phyloP scores from a whole-genome alignment of 306 rosid species.

The Gastrolobium villosum region DNA sequence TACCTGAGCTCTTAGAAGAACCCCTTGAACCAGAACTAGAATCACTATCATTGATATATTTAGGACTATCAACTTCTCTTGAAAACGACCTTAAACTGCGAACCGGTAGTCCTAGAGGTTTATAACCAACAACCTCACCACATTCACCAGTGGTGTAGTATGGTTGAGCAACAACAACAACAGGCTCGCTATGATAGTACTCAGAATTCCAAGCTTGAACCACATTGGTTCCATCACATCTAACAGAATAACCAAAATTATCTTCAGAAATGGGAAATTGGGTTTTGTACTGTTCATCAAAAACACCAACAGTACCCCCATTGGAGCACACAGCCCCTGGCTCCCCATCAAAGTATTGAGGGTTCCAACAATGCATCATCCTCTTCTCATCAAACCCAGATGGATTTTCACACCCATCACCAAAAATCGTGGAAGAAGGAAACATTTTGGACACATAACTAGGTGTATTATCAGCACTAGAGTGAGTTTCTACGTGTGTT shows the following conservation, averaged over 20 bases:
- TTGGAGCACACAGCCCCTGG: constrained; percentile 25
- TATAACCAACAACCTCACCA: constrained; percentile 57
- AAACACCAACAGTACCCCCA: constrained; percentile 53
- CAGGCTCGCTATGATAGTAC: constrained; percentile 65
- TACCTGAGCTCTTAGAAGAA: constrained; percentile 52
- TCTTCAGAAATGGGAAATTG: constrained; percentile 45
- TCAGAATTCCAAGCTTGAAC: constrained; percentile 82
- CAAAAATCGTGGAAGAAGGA: constrained; percentile 64
- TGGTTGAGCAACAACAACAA: constrained; percentile 72
- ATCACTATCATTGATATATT: constrained; percentile 58
- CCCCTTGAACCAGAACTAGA: constrained; percentile 69
- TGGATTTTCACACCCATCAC: constrained; percentile 60
- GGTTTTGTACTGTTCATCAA: constrained; percentile 66
- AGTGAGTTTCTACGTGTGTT: constrained; percentile 45
- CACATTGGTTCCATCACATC: constrained; percentile 55
- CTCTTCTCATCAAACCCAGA: constrained; percentile 63
- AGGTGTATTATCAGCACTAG: constrained; percentile 54
- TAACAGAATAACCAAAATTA: constrained; percentile 48
- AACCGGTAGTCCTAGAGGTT: constrained; percentile 83
- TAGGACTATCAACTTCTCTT: constrained; percentile 51
- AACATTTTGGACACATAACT: constrained; percentile 74
- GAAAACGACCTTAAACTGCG: constrained; percentile 72
- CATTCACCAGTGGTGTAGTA: constrained; percentile 52
- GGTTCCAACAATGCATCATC: constrained; percentile 54
- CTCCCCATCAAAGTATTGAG: constrained; percentile 57